These are phyloP conservation scores for Porcisia hertigi DNA, from an alignment of 208 protist species.

Conservation along the genomic window DNA sequence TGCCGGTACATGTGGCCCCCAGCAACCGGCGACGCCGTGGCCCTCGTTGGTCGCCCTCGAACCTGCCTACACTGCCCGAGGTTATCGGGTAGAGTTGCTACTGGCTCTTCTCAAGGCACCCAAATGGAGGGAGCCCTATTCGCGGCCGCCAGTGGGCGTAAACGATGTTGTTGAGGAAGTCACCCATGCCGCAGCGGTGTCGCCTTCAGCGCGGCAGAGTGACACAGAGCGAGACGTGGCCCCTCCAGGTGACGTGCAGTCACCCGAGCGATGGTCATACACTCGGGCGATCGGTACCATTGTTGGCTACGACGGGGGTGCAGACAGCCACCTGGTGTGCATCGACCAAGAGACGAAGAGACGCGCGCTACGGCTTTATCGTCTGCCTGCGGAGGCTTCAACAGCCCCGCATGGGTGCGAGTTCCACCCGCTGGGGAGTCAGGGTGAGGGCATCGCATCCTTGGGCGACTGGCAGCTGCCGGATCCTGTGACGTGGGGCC, in stretches of 20 bases:
- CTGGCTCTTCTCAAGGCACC: slow-evolving; percentile 2
- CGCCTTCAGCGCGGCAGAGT: neutral
- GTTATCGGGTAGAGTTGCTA: slow-evolving; percentile 32
- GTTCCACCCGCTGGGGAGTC: neutral
- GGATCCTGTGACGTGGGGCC: slow-evolving; percentile 25
- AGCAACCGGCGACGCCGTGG: neutral
- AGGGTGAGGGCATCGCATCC: neutral
- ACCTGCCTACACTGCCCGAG: slow-evolving; percentile 29
- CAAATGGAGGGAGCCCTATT: neutral
- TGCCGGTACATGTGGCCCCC: neutral
- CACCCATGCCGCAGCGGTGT: neutral
- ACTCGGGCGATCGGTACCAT: slow-evolving; percentile 37
- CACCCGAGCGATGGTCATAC: slow-evolving; percentile 8
- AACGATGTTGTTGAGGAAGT: neutral
- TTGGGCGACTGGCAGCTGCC: slow-evolving; percentile 24
- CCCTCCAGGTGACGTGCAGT: neutral
- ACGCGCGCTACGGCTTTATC: slow-evolving; percentile 28
- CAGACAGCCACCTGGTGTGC: slow-evolving; percentile 43
- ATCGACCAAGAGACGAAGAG: slow-evolving; percentile 25
- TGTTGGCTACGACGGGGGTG: slow-evolving; percentile 62
- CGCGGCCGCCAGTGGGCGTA: neutral
- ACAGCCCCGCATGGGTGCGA: neutral
- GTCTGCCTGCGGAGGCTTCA: slow-evolving; percentile 1
- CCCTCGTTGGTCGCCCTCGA: slow-evolving; percentile 11
- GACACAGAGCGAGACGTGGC: neutral